Percentiles rank a stretch among this genome's conserved stretches.
These are phyloP conservation scores for Coix lacrymajobi DNA, from an alignment of 176 grass and related monocot genomes.

Conservation along the genomic window DNA sequence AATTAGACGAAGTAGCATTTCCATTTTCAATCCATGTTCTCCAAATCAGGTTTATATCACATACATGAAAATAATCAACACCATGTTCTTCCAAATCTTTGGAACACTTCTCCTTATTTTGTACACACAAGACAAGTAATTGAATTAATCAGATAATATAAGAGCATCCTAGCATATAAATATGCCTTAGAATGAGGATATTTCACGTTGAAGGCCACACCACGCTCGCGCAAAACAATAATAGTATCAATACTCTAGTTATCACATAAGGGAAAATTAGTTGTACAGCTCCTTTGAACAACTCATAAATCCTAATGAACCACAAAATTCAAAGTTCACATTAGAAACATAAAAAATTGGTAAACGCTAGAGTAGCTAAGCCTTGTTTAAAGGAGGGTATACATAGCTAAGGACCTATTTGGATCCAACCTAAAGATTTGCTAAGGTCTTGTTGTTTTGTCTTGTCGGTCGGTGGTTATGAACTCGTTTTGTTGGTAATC, in stretches of 20 bases:
- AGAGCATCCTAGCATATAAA: constrained; percentile 6
- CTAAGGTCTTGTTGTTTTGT: too few species aligned
- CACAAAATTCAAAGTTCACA: background rate
- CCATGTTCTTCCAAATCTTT: background rate
- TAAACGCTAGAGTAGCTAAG: background rate
- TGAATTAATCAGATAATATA: constrained; percentile 2
- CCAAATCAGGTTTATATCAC: background rate
- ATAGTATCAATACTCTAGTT: background rate
- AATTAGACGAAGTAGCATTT: background rate
- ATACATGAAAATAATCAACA: background rate
- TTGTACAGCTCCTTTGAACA: background rate
- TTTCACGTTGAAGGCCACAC: background rate
- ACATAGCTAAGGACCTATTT: background rate
- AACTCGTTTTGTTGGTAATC: too few species aligned
- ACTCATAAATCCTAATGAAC: background rate
- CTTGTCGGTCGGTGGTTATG: too few species aligned
- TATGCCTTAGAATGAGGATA: background rate
- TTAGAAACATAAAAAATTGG: background rate
- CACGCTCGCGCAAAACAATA: background rate
- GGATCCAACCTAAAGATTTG: too few species aligned
- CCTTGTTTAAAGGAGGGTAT: background rate
- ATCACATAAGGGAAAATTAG: background rate
- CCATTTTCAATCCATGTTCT: background rate
- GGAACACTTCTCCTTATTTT: background rate
- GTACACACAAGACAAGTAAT: background rate